Evolutionary conservation across 2,329 filamentous ascomycete species (phyloP).

Genomic region (Scleromitrula shiraiana): DNA sequence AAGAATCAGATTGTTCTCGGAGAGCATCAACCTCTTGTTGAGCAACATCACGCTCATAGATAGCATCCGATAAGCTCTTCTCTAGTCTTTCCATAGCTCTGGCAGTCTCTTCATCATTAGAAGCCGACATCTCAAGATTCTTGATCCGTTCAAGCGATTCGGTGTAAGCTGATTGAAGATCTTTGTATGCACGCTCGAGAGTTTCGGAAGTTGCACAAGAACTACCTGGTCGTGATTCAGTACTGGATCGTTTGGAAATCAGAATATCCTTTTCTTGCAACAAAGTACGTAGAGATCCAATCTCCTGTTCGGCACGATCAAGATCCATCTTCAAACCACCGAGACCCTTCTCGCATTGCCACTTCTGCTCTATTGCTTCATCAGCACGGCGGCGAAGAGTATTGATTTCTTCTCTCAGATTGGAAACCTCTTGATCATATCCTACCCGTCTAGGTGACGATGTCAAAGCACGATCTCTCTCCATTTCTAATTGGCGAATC

Average conservation of each 20-base stretch:
- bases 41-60: constrained; percentile 66
- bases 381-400: constrained; percentile 79
- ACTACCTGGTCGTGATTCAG: constrained; percentile 31
- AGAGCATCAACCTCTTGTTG: constrained; percentile 56
- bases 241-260: constrained; percentile 49
- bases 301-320: constrained; percentile 90
- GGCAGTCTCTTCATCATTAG: constrained; percentile 50
- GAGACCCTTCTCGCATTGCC: constrained; percentile 87
- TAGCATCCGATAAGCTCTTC: constrained; percentile 58
- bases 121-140: constrained; percentile 47
- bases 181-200: constrained; percentile 64
- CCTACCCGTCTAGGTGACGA: constrained; percentile 64
- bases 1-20: constrained; percentile 49
- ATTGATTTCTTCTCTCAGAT: constrained; percentile 76
- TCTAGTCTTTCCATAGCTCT: constrained; percentile 59
- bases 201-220: constrained; percentile 59
- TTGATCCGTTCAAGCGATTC: constrained; percentile 60
- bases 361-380: constrained; percentile 91
- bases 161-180: constrained; percentile 64
- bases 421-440: constrained; percentile 76
- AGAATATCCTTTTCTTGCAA: constrained; percentile 77
- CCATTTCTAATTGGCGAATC: constrained; percentile 65
- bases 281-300: constrained; percentile 68
- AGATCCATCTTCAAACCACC: constrained; percentile 91
- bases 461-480: constrained; percentile 66